Base-by-base conservation (phyloP, 2,329 filamentous ascomycete species). In the Colletotrichum tanaceti region DNA sequence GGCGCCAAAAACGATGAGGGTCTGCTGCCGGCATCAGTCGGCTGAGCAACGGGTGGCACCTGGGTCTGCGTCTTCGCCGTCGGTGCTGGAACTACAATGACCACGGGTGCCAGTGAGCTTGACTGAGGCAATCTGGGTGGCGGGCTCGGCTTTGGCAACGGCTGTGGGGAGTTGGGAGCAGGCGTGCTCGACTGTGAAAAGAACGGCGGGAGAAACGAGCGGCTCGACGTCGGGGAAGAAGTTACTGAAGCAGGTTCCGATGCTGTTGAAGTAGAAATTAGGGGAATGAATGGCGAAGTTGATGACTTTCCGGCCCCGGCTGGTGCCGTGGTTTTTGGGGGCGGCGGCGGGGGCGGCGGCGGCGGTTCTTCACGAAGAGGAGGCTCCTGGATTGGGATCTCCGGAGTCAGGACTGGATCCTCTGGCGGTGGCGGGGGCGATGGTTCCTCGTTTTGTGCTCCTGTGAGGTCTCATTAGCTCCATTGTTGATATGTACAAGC, bases 21-120 rank as follows among this genome's bases (percentile, higher is more conserved):
- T 22, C 41, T 54, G 61, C 47, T 49, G n/a, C 47, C 61, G 32
- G 65, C 65, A 68, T 68, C 54, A 60, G 65, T 68, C 47, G 65
- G 32, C 55, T 68, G 49, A 14, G 43, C 55, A 38, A 41, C 16
- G 4, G 65, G 32, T 9, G 44, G 49, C n/a, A 55, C 32, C 22
- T 39, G 47, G 24, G 41, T 47, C 10, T 32, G 44, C 20, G 43
- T 38, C 16, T 13, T 52, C 32, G 64, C 44, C 11, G 58, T 54
- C 11, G 50, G 58, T 6, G 63, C 46, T 20, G 46, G 55, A n/a
- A 39, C 22, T 32, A 41, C 24, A 28, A 52, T 43, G 24, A 55
- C 38, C 2, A 46, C 20, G 13, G 65, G 38, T 4, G 24, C 20
- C 22, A 24, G 7, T 35, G 61, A 68, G 49, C 61, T 68, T n/a